Evolutionary conservation across 306 rosid genomes (phyloP), one percentile per base, ranked within the genome.

Genomic region (Pachyrhizus erosus): DNA sequence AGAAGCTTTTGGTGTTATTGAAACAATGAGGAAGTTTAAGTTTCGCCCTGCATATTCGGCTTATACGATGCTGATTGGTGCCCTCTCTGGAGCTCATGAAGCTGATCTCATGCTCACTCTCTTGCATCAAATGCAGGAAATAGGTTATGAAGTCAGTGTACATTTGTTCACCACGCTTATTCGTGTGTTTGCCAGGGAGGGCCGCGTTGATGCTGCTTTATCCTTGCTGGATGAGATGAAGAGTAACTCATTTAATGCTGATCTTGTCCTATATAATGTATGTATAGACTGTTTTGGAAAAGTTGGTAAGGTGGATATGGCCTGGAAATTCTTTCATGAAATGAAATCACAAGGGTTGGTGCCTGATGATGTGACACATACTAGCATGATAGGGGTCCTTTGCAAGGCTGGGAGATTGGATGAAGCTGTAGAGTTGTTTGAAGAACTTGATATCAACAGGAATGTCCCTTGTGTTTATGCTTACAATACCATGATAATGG

Each of bases 261-360:
- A 93, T 26, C 82, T 89, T 84, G 94, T 96, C 82, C 96, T 96
- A 66, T 96, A 91, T 77, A 96, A 96, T 83, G 97, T 96, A 71
- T 96, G 99, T 68, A 91, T 96, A 66, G 96, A 96, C 54, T 91
- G 94, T 84, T 96, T 93, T 83, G 99, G 99, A 24, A 96, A 92
- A 86, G 89, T 84, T 39, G 98, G 99, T 62, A 93, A 91, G 81
- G 90, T 96, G 82, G 99, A 96, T 83, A 96, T 96, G 93, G 98
- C 99, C 67, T 96, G 98, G 99, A 93, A 96, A 82, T 91, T 96
- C 82, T 96, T 93, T 90, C 98, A 96, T 84, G 99, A 96, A 86
- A 88, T 96, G 91, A 90, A 86, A 85, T 85, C 90, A 24, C 89
- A 85, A 43, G 96, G 93, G 2, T 81, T 93, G 83, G 70, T 83